Base-by-base conservation (phyloP, 2,329 filamentous ascomycete genomes). In the Botrytis cinerea region DNA sequence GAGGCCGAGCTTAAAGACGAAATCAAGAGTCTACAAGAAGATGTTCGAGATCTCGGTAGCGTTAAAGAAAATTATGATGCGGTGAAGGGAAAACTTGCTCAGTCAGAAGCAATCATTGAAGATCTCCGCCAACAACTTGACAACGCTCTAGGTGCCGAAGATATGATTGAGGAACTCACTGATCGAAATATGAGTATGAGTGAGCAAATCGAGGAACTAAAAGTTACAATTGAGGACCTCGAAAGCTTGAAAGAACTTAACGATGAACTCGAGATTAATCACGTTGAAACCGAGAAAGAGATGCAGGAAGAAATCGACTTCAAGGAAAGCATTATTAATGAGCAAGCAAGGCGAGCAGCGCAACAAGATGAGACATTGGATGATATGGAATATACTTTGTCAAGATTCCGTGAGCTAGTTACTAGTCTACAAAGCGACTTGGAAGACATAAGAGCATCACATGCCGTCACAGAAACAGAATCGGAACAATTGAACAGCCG, bases 291-390 rank as follows among this genome's bases (percentile, higher is more conserved):
- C 51, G 93, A 97, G 81, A 97, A 95, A 82, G 95, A 98, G 81
- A 89, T 99, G 83, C 94, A 97, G 81, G 93, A 97, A 78, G 95
- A 98, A 79, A 89, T 98, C 72, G 95, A 98, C 80, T 92, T 94
- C 83, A 93, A 93, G 81, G 95, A 98, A 76, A 89, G 87, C 72
- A 84, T 97, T 74, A 92, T 98, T 76, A 87, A 89, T n/a, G 95
- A 98, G 80, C 92, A 97, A 79, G 87, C 87, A 48, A 90, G 92
- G 73, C 90, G 91, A 75, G 87, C 91, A 8, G 86, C 86, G 5
- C 90, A 95, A 79, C 94, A 97, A 81, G 93, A 97, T 73, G 90
- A 93, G 78, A 85, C 88, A 14, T 88, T 97, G 73, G 92, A 94
- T 73, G 95, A 98, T 78, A 90, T 97, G 82, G 94, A 98, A 81